A percentile compares a stretch with the other conserved stretches of the same genome.
Conservation (phyloP, 2,329 filamentous ascomycete genomes). For the Rosellinia necatrix region DNA sequence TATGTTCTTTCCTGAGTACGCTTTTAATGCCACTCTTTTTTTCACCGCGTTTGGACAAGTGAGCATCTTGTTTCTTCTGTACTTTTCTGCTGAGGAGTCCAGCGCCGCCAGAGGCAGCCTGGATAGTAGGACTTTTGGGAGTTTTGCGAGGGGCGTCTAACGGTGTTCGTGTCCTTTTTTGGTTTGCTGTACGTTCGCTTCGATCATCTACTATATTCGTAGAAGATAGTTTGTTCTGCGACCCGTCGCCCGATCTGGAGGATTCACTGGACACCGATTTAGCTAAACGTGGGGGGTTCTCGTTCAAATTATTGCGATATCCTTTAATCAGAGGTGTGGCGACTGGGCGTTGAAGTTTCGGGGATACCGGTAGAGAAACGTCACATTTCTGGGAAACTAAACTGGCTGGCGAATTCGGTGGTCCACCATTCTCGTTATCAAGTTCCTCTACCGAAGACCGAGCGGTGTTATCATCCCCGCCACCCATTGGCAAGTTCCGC, state of each 20-base stretch:
- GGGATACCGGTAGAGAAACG: constrained; percentile 33
- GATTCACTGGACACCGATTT: constrained; percentile 28
- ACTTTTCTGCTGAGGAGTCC: constrained; percentile 39
- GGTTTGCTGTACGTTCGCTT: constrained; percentile 49
- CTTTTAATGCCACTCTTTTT: constrained; percentile 55
- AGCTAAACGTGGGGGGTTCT: constrained; percentile 3
- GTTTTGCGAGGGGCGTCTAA: constrained; percentile 30
- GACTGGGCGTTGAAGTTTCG: constrained; percentile 33
- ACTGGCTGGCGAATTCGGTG: constrained; percentile 10
- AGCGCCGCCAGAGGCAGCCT: constrained; percentile 30
- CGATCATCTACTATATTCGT: constrained; percentile 32
- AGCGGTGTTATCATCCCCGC: constrained; percentile 36
- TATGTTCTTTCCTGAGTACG: constrained; percentile 56
- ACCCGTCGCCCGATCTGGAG: constrained; percentile 14
- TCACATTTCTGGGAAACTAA: constrained; percentile 10
- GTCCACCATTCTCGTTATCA: constrained; percentile 29
- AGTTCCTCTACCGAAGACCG: constrained; percentile 34
- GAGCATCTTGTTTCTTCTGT: constrained; percentile 39
- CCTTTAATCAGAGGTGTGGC: constrained; percentile 28
- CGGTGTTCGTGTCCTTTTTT: constrained; percentile 52
- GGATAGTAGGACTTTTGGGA: constrained; percentile 32
- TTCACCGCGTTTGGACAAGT: constrained; percentile 41
- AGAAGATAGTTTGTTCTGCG: constrained; percentile 32
- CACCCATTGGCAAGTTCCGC: constrained; percentile 46
- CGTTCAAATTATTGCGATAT: constrained; percentile 3